Base-by-base conservation (phyloP, 305 asterid genomes). In the Petunia hybrid region DNA sequence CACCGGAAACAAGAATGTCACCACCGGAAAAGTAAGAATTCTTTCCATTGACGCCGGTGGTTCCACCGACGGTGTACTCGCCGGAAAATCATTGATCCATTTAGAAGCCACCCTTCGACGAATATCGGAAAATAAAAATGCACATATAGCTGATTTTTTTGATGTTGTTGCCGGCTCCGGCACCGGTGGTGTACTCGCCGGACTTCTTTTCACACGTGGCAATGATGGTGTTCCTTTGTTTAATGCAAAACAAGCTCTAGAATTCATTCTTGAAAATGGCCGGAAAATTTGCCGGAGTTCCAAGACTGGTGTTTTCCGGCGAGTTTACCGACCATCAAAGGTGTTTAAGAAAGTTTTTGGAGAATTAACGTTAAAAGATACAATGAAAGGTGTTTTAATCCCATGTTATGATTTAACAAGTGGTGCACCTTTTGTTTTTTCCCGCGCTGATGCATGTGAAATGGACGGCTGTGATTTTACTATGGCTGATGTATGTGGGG, bases 91-190 rank as follows among this genome's bases (percentile, higher is more conserved):
- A 48, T 51, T 91, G 62, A 82, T 83, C 79, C 89, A 87, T 16
- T 80, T 91, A 65, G 89, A 91, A 45, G 69, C 87, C 5, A 73
- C 82, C 45, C 88, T 91, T 48, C 70, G 90, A 1, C 85, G 68
- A 0, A 87, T 90, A 59, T 85, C 92, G 42, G 91, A 91, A 3
- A 85, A 85, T 67, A 85, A 91, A 1, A 56, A 82, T 13, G 91
- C 94, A 9, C 83, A 41, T 67, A 76, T 91, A n/a, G 82, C 92
- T 0, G 96, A 91, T 66, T 91, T 86, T 86, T 90, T 91, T 83
- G 94, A 91, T 83, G 86, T 90, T 3, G 94, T 82, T n/a, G 85
- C 94, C 8, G 96, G 96, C 0, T 82, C 96, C 65, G 96, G 92
- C 68, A 61, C 69, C n/a, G 94, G 96, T 0, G 96, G 94, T 0